These are phyloP conservation scores for Candida anutae DNA, from an alignment of 1,139 yeast genomes.

Conservation along the genomic window DNA sequence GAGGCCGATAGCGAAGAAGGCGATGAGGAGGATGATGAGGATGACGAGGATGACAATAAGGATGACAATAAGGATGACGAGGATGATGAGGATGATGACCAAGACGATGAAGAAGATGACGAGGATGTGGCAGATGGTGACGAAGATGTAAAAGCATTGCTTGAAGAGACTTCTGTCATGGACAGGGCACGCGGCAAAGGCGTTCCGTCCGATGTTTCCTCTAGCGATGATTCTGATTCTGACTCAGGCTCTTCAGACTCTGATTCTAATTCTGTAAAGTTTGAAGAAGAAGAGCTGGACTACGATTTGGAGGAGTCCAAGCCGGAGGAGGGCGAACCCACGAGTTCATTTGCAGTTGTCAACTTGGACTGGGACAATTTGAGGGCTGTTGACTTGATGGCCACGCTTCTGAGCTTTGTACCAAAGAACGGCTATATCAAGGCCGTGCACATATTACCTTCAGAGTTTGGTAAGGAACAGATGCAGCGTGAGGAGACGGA, in stretches of 20 bases:
- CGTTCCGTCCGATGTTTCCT: constrained; percentile 16
- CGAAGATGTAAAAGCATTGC: constrained; percentile 14
- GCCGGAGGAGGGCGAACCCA: constrained; percentile 83
- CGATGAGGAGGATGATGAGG: constrained; percentile 13
- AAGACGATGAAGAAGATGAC: constrained; percentile 1
- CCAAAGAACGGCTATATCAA: constrained; percentile 67
- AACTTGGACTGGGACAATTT: constrained; percentile 97
- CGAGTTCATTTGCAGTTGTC: constrained; percentile 78
- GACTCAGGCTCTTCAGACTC: constrained; percentile 21
- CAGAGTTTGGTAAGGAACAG: constrained; percentile 89
- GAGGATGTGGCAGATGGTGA: constrained; percentile 1
- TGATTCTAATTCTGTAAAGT: constrained; percentile 20
- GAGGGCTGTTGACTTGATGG: constrained; percentile 78
- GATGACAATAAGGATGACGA: constrained; percentile 11
- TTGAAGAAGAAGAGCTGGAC: constrained; percentile 41
- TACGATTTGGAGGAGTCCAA: constrained; percentile 49
- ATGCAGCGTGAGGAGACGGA: constrained; percentile 85
- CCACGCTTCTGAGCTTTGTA: constrained; percentile 80
- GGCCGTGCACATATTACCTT: constrained; percentile 75
- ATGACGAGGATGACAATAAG: constrained; percentile 10
- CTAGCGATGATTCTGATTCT: constrained; percentile 23
- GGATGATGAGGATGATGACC: constrained; percentile 5
- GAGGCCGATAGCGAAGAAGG: constrained; percentile 15
- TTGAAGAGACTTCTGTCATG: constrained; percentile 18
- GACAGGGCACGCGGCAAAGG: constrained; percentile 73